Evolutionary conservation across 2,329 filamentous ascomycete species (phyloP).

Genomic region (Aureobasidium sp.): DNA sequence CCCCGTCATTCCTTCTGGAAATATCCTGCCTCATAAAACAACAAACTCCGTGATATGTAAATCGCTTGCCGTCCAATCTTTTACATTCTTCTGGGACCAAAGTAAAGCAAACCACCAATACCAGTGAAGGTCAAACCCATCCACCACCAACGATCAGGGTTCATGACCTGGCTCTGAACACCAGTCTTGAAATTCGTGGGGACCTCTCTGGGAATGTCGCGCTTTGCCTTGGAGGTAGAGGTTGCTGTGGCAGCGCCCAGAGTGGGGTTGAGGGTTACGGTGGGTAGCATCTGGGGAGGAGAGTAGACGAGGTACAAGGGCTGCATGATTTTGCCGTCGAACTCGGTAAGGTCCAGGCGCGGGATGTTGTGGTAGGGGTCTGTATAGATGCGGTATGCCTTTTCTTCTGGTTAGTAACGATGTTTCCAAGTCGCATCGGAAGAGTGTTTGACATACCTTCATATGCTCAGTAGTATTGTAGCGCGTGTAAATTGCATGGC

Average conservation of each 20-base stretch:
- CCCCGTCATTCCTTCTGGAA: not conserved
- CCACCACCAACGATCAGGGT: slow-evolving; percentile 45
- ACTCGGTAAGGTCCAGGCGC: slow-evolving; percentile 58
- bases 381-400: slow-evolving; percentile 41
- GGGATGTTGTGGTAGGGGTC: slow-evolving; percentile 57
- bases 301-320: slow-evolving; percentile 60
- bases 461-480: slow-evolving; percentile 61
- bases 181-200: slow-evolving; percentile 36
- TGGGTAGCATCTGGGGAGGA: slow-evolving; percentile 64
- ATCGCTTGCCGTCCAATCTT: not conserved
- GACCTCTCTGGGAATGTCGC: slow-evolving; percentile 26
- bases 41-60: not conserved
- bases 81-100: slow-evolving; percentile 29
- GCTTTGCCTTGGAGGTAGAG: slow-evolving; percentile 20
- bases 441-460: slow-evolving; percentile 40
- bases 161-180: slow-evolving; percentile 26
- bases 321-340: slow-evolving; percentile 58
- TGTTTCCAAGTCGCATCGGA: not conserved
- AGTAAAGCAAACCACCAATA: slow-evolving; percentile 43
- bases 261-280: slow-evolving; percentile 56
- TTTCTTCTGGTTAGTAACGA: not conserved
- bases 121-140: slow-evolving; percentile 43
- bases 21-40: not conserved
- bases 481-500: slow-evolving; percentile 53
- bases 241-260: slow-evolving; percentile 31